phyloP scores from a whole-genome alignment of 2,329 filamentous ascomycete genomes.

The Talaromyces rugulosus region DNA sequence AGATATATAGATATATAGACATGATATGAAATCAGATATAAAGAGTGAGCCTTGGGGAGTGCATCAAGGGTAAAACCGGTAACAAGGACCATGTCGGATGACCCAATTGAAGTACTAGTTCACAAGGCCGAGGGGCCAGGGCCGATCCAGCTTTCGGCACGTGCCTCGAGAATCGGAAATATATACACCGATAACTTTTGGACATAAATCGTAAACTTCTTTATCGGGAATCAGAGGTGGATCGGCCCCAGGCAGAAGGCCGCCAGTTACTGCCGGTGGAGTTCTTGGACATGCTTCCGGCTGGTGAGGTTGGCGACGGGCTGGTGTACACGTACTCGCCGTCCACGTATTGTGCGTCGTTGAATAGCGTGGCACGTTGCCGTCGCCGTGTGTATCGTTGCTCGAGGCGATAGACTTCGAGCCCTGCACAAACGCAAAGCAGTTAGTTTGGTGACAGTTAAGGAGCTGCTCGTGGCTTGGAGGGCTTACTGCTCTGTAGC shows the following conservation, averaged over 20 bases:
- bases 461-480: background rate
- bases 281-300: constrained; percentile 36
- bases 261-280: constrained; percentile 19
- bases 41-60: background rate
- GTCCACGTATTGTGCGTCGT: constrained; percentile 86
- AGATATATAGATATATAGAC: background rate
- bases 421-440: constrained; percentile 41
- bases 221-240: constrained; percentile 12
- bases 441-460: constrained; percentile 1
- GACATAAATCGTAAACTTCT: constrained; percentile 10
- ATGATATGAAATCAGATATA: background rate
- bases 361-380: constrained; percentile 83
- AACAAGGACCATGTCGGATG: background rate
- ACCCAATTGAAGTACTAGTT: background rate
- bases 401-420: constrained; percentile 92
- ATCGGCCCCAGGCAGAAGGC: constrained; percentile 10
- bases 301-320: constrained; percentile 33
- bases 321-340: constrained; percentile 82
- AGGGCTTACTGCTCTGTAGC: constrained; percentile 46
- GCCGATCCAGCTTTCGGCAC: background rate
- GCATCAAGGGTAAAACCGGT: background rate
- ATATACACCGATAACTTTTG: background rate
- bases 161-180: background rate
- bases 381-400: constrained; percentile 90
- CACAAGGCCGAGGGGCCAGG: background rate